phyloP scores from a whole-genome alignment of 345 rosid genomes.

The Linum usitatissimum region DNA sequence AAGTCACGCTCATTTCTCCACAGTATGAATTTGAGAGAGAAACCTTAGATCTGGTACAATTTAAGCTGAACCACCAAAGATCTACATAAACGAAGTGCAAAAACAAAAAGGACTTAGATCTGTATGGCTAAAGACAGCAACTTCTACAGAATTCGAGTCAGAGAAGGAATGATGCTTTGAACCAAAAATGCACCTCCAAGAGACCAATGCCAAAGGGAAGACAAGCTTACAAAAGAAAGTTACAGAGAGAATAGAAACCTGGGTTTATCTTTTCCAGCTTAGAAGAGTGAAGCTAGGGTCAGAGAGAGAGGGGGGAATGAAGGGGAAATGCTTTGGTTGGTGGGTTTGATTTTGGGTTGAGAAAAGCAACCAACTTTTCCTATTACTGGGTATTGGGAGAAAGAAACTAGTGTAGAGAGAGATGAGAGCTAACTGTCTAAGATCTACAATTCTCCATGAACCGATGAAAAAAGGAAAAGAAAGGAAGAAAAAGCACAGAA shows the following conservation, averaged over 20 bases:
- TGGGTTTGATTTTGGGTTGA: too few species aligned
- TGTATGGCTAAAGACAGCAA: conserved; percentile 8
- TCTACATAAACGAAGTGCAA: conserved; percentile 19
- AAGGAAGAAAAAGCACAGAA: too few species aligned
- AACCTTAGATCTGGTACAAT: conserved; percentile 29
- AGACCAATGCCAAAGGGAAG: neutral
- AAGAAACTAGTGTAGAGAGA: too few species aligned
- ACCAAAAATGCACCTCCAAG: conserved; percentile 2
- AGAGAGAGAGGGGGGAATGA: neutral
- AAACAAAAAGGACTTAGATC: conserved; percentile 27
- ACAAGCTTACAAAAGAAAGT: conserved; percentile 11
- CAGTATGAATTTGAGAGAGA: conserved; percentile 2
- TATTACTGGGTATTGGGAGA: too few species aligned
- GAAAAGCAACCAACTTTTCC: too few species aligned
- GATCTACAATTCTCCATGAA: too few species aligned
- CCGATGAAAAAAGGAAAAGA: too few species aligned
- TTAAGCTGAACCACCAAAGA: conserved; percentile 16
- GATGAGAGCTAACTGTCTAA: too few species aligned
- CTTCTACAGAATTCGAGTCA: conserved; percentile 9
- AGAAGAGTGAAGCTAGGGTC: neutral
- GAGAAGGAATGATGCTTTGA: conserved; percentile 4
- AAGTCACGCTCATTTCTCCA: neutral
- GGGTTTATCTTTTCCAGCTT: neutral
- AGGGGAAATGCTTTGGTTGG: neutral
- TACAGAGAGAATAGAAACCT: conserved; percentile 18